Evolutionary conservation across 495 filamentous ascomycete species (phyloP), one percentile per base, ranked within the genome.

Genomic region (Podospora bellae-mahoneyi): DNA sequence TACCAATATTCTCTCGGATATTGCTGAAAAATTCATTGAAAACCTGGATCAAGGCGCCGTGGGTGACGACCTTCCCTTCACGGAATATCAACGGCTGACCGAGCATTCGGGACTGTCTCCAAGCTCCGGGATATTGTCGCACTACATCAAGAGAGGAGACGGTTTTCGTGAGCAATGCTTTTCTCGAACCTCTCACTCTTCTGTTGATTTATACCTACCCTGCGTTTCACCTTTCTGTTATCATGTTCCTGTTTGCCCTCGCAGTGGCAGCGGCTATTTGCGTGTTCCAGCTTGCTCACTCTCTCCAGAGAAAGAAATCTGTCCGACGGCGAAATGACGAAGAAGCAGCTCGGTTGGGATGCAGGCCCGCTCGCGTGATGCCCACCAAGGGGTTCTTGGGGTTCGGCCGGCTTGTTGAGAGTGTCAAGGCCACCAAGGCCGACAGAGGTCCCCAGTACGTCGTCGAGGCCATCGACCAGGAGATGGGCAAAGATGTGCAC

Each of bases 401-500:
- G 1, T 67, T 75, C 19, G 71, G 73, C 19, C 60, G 71, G 1
- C 66, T 75, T 23, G 9, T 66, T 9, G 68, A 69, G 13, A 66
- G 64, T 16, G 26, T 75, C 67, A 23, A 20, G 23, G 73, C 73
- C 39, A 75, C 30, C 27, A 58, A 62, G 1, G 59, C 53, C 28
- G 73, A 58, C 18, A 5, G 20, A 3, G 71, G 71, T 0, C 73
- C 73, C 1, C 71, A 73, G 27, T 67, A 75, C 34, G 71, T 75
- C n/a, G 64, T 73, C 16, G 55, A 68, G 28, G 55, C 69, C 16
- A 32, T 75, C n/a, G 65, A 75, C 67, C 9, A 28, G n/a, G 73
- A 73, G 55, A 66, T 75, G 71, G 73, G 73, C 60, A 69, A 61
- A 19, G 19, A 69, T 56, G 65, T 73, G 9, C 66, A 75, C 66